Percentiles rank a stretch among this genome's conserved stretches.
phyloP scores from a whole-genome alignment of 1,284 basidiomycete species.

The Porogramme epimiltina region DNA sequence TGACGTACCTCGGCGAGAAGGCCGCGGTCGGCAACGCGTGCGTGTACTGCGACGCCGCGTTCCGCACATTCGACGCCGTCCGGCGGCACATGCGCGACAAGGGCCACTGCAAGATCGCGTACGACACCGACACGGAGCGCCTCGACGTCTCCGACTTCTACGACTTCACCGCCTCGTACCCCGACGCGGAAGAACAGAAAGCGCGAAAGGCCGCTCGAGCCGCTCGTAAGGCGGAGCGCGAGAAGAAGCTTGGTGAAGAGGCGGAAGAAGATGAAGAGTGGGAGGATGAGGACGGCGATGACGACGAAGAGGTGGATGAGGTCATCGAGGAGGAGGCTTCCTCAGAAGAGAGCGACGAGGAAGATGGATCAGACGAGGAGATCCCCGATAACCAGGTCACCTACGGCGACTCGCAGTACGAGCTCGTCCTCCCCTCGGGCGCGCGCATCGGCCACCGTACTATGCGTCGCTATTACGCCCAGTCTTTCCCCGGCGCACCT shows the following conservation, averaged over 20 bases:
- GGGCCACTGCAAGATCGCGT: conserved; percentile 94
- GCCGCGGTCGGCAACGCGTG: conserved; percentile 93
- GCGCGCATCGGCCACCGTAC: conserved; percentile 90
- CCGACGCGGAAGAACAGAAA: conserved; percentile 47
- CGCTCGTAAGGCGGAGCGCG: conserved; percentile 21
- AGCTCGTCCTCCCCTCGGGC: conserved; percentile 95
- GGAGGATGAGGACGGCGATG: conserved; percentile 46
- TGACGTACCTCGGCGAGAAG: conserved; percentile 92
- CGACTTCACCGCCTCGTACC: conserved; percentile 86
- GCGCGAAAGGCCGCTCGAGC: conserved; percentile 33
- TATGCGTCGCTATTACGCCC: conserved; percentile 87
- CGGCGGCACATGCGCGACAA: conserved; percentile 95
- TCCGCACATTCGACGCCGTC: conserved; percentile 81
- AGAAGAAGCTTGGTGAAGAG: conserved; percentile 30
- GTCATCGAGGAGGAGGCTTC: conserved; percentile 40
- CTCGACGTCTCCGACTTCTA: conserved; percentile 94
- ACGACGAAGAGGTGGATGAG: conserved; percentile 52
- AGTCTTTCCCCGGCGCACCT: conserved; percentile 60
- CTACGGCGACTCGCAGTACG: conserved; percentile 79
- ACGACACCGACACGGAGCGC: conserved; percentile 79
- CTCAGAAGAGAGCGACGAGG: conserved; percentile 35
- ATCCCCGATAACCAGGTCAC: conserved; percentile 57
- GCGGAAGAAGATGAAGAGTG: conserved; percentile 58
- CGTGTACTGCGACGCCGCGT: conserved; percentile 88
- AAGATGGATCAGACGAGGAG: conserved; percentile 39